These are phyloP conservation scores for Schizonepeta tenuifolia DNA, from an alignment of 257 asterid genomes.

Conservation along the genomic window DNA sequence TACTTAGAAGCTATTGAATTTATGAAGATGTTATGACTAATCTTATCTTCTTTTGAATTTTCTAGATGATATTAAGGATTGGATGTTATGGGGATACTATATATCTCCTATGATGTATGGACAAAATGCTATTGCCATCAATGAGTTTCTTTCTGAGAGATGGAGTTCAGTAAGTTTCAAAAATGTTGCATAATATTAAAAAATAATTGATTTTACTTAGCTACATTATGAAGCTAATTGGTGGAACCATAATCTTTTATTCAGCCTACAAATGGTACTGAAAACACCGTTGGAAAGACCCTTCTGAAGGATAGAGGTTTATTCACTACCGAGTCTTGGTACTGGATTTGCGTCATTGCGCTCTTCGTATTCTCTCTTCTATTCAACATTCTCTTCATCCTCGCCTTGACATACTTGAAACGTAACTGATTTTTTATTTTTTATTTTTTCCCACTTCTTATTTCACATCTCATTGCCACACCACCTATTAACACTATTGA, in stretches of 20 bases:
- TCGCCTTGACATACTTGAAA: conserved; percentile 71
- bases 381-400: conserved; percentile 68
- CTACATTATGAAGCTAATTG: neutral
- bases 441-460: too few relatives aligned
- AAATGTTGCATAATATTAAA: neutral
- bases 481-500: conserved; percentile 22
- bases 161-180: conserved; percentile 54
- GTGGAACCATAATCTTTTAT: neutral
- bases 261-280: conserved; percentile 57
- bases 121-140: conserved; percentile 86
- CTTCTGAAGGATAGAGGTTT: conserved; percentile 74
- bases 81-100: conserved; percentile 96
- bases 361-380: conserved; percentile 71
- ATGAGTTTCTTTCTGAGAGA: conserved; percentile 77
- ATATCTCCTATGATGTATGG: conserved; percentile 93
- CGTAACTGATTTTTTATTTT: conserved; percentile 47
- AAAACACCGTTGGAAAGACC: conserved; percentile 78
- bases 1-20: too few relatives aligned
- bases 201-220: neutral
- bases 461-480: neutral
- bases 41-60: neutral
- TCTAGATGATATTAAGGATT: conserved; percentile 72
- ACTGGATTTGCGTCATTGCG: conserved; percentile 75
- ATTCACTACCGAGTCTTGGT: conserved; percentile 65
- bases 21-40: neutral